These are phyloP conservation scores for Leccinum angustisporum DNA, from an alignment of 1,284 basidiomycete species.

Conservation along the genomic window DNA sequence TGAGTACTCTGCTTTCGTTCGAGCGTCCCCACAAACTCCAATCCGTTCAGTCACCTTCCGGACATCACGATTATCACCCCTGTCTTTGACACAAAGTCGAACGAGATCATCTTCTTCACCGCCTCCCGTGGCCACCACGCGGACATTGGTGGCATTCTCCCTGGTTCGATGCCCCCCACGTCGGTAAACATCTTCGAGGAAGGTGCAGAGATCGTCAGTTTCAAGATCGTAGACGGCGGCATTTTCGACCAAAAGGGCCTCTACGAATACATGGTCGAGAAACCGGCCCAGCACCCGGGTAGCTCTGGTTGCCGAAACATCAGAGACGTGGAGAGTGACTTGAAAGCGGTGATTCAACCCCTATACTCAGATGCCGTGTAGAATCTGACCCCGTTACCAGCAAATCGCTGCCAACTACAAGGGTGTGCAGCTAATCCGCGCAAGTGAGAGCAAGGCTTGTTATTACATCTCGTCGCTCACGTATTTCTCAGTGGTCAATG, in stretches of 20 bases:
- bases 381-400: slow-evolving; percentile 33
- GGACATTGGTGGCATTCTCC: slow-evolving; percentile 74
- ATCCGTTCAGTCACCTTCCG: slow-evolving; percentile 58
- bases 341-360: slow-evolving; percentile 71
- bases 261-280: slow-evolving; percentile 80
- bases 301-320: slow-evolving; percentile 84
- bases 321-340: slow-evolving; percentile 86
- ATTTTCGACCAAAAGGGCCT: slow-evolving; percentile 79
- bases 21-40: not conserved
- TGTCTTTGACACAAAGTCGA: slow-evolving; percentile 65
- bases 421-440: slow-evolving; percentile 80
- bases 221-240: slow-evolving; percentile 89
- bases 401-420: slow-evolving; percentile 98
- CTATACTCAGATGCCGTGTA: not conserved
- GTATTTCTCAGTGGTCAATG: slow-evolving; percentile 64
- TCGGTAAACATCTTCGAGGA: slow-evolving; percentile 91
- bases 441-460: slow-evolving; percentile 47
- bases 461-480: slow-evolving; percentile 4
- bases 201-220: slow-evolving; percentile 88
- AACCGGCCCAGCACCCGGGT: slow-evolving; percentile 82
- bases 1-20: slow-evolving; percentile 38
- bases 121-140: slow-evolving; percentile 90
- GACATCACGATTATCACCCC: slow-evolving; percentile 92
- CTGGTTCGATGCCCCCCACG: slow-evolving; percentile 93
- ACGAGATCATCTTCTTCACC: slow-evolving; percentile 88